Evolutionary conservation across 2,329 filamentous ascomycete genomes (phyloP), one percentile per base, ranked within the genome.

Genomic region (Ophiosphaerella korrae): DNA sequence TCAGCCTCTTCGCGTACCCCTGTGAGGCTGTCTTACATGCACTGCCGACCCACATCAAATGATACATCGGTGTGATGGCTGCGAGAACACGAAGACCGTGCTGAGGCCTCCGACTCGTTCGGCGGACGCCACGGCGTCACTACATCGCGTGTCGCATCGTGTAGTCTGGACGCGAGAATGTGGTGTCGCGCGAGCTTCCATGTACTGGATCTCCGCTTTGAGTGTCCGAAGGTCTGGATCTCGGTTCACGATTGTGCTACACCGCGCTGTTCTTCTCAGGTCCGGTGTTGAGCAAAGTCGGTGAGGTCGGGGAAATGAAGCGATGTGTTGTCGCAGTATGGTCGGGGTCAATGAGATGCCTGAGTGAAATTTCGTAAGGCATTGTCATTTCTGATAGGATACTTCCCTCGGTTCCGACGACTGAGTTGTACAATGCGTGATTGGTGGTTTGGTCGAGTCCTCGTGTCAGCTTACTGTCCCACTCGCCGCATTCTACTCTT

Each of bases 181-280:
- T 23, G 18, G 31, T n/a, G 37, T 29, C 14, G 26, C 11, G 14
- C 21, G 41, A 43, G 23, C 41, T 33, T 29, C 41, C 42, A 35
- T 21, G 26, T 26, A 12, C 24, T 42, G 45, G 45, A 24, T 48
- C 45, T 38, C 45, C 45, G 32, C 45, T 42, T 38, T 43, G 39
- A 38, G 43, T 48, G 21, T 43, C 45, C 45, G 45, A 24, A 32
- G 11, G 9, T 26, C n/a, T 33, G 36, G n/a, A 21, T 23, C 16
- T 33, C 6, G 13, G 38, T 11, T 29, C 3, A 11, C 26, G 7
- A 8, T 11, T 29, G 29, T 46, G 44, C 40, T 46, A 40, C 44
- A 7, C 33, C 44, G 29, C 40, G 36, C 26, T 33, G 26, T 14
- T 14, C 21, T 23, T n/a, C 8, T 33, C n/a, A 29, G 26, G 3